A percentile compares a stretch with the other conserved stretches of the same genome.
phyloP scores from a whole-genome alignment of 352 stramenopile genomes.

The Phytophthora pluvialis region DNA sequence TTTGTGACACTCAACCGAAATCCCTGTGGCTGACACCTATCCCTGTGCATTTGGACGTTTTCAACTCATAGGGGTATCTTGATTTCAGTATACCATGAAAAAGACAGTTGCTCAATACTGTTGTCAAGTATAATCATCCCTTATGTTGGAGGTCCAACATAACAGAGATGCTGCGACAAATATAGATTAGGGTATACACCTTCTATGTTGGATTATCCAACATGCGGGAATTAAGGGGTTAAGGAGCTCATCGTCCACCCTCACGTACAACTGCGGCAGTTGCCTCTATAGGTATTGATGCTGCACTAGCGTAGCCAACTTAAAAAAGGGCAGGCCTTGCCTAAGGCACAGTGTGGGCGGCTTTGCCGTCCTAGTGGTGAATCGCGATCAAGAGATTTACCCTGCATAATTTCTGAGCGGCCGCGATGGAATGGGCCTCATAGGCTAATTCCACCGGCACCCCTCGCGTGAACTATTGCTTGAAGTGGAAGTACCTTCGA shows the following conservation, averaged over 20 bases:
- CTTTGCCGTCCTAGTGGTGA: constrained; percentile 51
- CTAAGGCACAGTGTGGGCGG: constrained; percentile 33
- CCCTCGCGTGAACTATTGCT: background rate
- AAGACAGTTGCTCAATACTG: no score
- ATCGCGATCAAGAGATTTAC: constrained; percentile 88
- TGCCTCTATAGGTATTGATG: constrained; percentile 3
- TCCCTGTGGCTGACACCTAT: background rate
- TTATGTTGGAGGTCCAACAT: constrained; percentile 11
- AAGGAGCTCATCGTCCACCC: constrained; percentile 11
- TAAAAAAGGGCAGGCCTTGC: constrained; percentile 54
- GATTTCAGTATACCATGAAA: background rate
- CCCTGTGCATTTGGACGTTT: constrained; percentile 2
- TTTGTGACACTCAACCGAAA: background rate
- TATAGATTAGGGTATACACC: constrained; percentile 11
- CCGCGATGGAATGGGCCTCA: constrained; percentile 32
- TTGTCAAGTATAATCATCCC: constrained; percentile 4
- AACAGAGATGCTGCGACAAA: constrained; percentile 7
- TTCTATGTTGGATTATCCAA: constrained; percentile 6
- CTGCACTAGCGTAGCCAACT: background rate
- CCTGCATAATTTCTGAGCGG: constrained; percentile 76
- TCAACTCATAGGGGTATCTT: background rate
- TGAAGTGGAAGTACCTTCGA: background rate
- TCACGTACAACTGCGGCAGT: constrained; percentile 27
- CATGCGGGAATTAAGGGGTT: constrained; percentile 13
- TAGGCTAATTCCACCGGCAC: constrained; percentile 50